Evolutionary conservation across 768 basidiomycete genomes (phyloP), one percentile per base, ranked within the genome.

Genomic region (Sporobolomyces roseus): DNA sequence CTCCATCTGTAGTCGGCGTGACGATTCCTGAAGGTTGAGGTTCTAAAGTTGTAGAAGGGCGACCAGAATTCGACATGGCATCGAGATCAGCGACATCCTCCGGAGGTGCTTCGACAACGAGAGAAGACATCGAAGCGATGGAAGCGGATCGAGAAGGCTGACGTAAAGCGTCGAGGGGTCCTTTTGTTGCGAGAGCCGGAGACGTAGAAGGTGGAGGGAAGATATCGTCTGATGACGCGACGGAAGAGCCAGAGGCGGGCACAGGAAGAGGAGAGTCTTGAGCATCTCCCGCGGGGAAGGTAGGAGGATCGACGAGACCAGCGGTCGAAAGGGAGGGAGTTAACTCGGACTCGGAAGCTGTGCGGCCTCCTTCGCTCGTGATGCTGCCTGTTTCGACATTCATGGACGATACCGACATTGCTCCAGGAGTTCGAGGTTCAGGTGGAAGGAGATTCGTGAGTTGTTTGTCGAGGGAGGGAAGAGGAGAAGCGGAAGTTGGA

Each of bases 361-460:
- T 29, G 41, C 21, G 49, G 21, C 9, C 61, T 19, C 61, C 61
- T 32, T 63, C 70, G 51, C 54, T 62, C 35, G 49, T 48, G n/a
- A 63, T 19, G 46, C 63, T 65, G 10, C 70, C 70, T 3, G 65
- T 66, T 52, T 66, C 70, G 65, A 71, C 70, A 32, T 30, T 32
- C 65, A 67, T 66, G 9, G 62, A 64, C 17, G 65, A 66, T 32
- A 67, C 60, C 10, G 70, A 71, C 29, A 64, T 50, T 29, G 62
- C 58, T 33, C 62, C 62, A 19, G 61, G 70, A 23, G 70, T 63
- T 35, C 61, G 61, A 16, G 61, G 30, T 27, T 38, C 69, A 10
- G 49, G n/a, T 8, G 66, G 48, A 4, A 63, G 49, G 45, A 27
- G 30, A 29, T 35, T 50, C 16, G 55, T 17, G 38, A 43, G 35